These are phyloP conservation scores for Fraxinus ornus DNA, from an alignment of 305 asterid genomes.

Conservation along the genomic window DNA sequence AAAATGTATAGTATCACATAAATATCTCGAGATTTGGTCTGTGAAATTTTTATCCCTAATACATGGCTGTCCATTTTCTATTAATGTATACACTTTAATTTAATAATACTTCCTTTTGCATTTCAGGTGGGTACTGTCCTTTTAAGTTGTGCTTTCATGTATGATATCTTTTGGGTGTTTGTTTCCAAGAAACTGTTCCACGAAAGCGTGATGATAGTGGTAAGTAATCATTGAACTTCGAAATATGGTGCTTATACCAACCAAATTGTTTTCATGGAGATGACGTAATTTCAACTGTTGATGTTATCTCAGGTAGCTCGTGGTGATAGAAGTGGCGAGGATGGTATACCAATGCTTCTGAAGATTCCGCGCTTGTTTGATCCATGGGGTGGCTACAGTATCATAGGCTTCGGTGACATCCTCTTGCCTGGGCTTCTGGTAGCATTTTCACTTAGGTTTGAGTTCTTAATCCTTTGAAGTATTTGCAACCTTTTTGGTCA, in stretches of 20 bases:
- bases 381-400: slow-evolving; percentile 99
- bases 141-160: slow-evolving; percentile 83
- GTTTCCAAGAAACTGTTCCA: slow-evolving; percentile 75
- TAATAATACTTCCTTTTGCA: not conserved
- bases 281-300: slow-evolving; percentile 11
- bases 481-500: not conserved
- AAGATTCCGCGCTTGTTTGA: slow-evolving; percentile 92
- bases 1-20: not conserved
- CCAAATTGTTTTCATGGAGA: slow-evolving; percentile 10
- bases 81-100: not conserved
- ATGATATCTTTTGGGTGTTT: slow-evolving; percentile 96
- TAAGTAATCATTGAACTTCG: slow-evolving; percentile 36
- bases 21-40: not conserved
- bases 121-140: slow-evolving; percentile 89
- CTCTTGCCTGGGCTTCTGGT: slow-evolving; percentile 86
- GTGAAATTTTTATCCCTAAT: not conserved
- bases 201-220: slow-evolving; percentile 98
- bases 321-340: slow-evolving; percentile 91
- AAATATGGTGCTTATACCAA: not conserved
- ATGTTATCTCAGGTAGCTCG: slow-evolving; percentile 75
- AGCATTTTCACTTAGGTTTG: slow-evolving; percentile 86
- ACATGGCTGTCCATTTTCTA: not conserved
- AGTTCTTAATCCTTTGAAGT: slow-evolving; percentile 10
- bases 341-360: slow-evolving; percentile 93
- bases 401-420: slow-evolving; percentile 94